Evolutionary conservation across 176 grass and related monocot species (phyloP).

Genomic region (Microstegium vimineum): DNA sequence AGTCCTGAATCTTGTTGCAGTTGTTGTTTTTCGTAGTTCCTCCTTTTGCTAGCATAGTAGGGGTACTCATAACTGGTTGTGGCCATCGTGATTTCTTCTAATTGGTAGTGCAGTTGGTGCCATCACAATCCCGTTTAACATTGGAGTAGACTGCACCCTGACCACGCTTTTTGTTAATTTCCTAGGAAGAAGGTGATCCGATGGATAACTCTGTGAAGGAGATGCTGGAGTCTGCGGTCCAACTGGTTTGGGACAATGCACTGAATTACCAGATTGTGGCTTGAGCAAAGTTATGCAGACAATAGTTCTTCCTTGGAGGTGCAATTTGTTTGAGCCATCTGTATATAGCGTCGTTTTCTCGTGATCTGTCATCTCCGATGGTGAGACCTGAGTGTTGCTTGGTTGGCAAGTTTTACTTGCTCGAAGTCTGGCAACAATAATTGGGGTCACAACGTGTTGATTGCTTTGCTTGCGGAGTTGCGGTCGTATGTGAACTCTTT

Average conservation of each 20-base stretch:
- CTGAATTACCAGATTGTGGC: conserved; percentile 17
- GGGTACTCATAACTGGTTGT: not conserved
- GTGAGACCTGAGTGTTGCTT: not conserved
- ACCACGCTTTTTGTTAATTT: not conserved
- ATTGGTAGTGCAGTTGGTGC: not conserved
- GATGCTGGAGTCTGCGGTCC: conserved; percentile 31
- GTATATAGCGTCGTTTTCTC: not conserved
- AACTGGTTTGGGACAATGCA: conserved; percentile 31
- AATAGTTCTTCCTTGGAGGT: not conserved
- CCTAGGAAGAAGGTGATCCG: conserved; percentile 7
- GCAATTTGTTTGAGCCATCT: not conserved
- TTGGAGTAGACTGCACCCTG: not conserved
- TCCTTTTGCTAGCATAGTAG: not conserved
- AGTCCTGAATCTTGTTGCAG: not conserved
- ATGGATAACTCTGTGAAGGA: conserved; percentile 5
- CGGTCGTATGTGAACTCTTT: not conserved
- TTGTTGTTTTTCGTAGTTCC: not conserved
- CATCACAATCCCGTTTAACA: not conserved
- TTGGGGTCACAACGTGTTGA: not conserved
- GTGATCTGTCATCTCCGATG: not conserved
- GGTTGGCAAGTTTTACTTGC: not conserved
- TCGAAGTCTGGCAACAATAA: not conserved
- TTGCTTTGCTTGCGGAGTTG: no score
- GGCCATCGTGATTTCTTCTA: not conserved
- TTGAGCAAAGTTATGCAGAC: not conserved